phyloP scores from a whole-genome alignment of 192 early-diverging fungal species.

The Allomyces javanicus region DNA sequence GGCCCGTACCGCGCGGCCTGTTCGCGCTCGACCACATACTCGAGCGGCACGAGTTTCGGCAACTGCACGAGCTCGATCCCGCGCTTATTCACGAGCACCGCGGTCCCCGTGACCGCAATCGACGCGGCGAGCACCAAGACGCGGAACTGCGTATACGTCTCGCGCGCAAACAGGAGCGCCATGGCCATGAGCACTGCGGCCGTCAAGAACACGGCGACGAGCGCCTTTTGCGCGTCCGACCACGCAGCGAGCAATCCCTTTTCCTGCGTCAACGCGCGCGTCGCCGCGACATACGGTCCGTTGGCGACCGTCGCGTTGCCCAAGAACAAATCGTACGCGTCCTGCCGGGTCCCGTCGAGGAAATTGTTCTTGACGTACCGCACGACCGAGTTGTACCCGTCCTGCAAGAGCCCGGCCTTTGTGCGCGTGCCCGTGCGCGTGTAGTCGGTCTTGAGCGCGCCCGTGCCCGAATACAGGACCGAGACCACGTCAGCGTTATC shows the following conservation, averaged over 20 bases:
- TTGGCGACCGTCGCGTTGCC: conserved; percentile 17
- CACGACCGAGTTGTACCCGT: conserved; percentile 56
- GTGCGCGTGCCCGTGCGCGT: conserved; percentile 86
- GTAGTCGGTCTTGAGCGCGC: conserved; percentile 94
- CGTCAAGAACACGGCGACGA: background rate
- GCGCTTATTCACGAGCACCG: background rate
- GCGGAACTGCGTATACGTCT: background rate
- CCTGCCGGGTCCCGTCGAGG: conserved; percentile 80
- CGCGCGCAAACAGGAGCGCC: background rate
- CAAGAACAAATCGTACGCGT: conserved; percentile 74
- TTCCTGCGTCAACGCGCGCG: background rate
- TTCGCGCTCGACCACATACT: background rate
- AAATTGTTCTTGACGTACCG: conserved; percentile 92
- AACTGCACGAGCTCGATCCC: background rate
- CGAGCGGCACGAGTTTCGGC: background rate
- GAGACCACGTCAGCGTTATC: conserved; percentile 91
- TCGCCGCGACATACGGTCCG: background rate
- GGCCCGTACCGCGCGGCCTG: too few relatives aligned
- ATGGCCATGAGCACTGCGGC: background rate
- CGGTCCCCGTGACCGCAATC: background rate
- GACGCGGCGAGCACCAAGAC: background rate
- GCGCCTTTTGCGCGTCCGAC: background rate
- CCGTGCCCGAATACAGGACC: conserved; percentile 81
- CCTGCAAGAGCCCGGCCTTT: conserved; percentile 56
- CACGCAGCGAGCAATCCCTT: background rate